A percentile compares a stretch with the other conserved stretches of the same genome.
Evolutionary conservation across 2,329 filamentous ascomycete genomes (phyloP).

Genomic region (Ascochyta rabiei): DNA sequence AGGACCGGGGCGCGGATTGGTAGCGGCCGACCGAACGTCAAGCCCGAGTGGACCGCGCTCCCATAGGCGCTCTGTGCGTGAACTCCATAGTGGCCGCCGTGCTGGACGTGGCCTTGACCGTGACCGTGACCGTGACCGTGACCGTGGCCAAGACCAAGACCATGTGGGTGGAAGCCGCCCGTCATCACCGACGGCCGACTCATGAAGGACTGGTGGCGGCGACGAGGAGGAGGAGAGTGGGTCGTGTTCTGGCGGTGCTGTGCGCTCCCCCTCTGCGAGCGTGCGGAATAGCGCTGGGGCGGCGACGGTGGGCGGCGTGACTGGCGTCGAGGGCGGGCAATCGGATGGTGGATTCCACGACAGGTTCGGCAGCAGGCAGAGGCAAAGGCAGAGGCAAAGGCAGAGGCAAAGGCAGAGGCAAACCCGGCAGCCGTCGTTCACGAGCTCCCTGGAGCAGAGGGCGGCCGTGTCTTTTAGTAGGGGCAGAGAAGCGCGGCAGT

Average conservation of each 20-base stretch:
- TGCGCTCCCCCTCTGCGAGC: slow-evolving; percentile 14
- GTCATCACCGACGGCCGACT: slow-evolving; percentile 40
- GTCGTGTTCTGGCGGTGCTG: slow-evolving; percentile 14
- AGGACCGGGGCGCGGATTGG: slow-evolving; percentile 50
- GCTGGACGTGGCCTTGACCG: slow-evolving; percentile 9
- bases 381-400: slow-evolving; percentile 12
- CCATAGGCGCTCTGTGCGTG: slow-evolving; percentile 34
- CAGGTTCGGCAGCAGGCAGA: slow-evolving; percentile 38
- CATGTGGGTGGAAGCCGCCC: slow-evolving; percentile 31
- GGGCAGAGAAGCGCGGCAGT: slow-evolving; percentile 40
- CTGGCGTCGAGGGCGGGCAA: slow-evolving; percentile 30
- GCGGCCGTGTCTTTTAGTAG: slow-evolving; percentile 47
- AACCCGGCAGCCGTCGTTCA: slow-evolving; percentile 35
- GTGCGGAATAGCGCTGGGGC: slow-evolving; percentile 18
- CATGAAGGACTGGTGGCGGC: slow-evolving; percentile 25
- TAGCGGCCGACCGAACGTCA: slow-evolving; percentile 49
- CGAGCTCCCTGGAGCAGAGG: slow-evolving; percentile 41
- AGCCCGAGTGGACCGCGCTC: slow-evolving; percentile 30
- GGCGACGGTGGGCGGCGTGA: slow-evolving; percentile 31
- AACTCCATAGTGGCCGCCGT: slow-evolving; percentile 30
- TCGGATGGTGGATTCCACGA: slow-evolving; percentile 42
- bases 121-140: slow-evolving; percentile 19
- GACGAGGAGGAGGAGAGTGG: not conserved
- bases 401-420: slow-evolving; percentile 12
- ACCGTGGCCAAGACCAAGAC: slow-evolving; percentile 12